phyloP scores from a whole-genome alignment of 441 rosid genomes.

The Adansonia gregorii region DNA sequence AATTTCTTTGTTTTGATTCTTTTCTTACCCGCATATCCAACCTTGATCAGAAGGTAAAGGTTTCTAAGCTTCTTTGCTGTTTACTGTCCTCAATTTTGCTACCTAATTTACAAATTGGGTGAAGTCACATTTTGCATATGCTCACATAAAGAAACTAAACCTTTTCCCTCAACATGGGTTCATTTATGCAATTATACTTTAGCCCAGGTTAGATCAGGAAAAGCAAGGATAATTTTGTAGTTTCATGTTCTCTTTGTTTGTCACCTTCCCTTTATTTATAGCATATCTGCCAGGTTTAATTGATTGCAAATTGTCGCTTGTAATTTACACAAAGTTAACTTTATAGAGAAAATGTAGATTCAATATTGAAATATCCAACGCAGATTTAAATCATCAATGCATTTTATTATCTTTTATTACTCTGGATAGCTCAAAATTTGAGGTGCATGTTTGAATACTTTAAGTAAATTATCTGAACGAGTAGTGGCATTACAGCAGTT shows the following conservation, averaged over 20 bases:
- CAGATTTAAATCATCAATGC: neutral
- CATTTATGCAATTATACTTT: neutral
- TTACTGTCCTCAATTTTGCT: neutral
- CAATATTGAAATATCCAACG: neutral
- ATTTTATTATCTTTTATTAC: neutral
- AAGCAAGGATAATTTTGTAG: neutral
- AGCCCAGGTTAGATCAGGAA: neutral
- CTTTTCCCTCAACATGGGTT: neutral
- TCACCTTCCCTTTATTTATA: neutral
- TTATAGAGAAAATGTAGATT: neutral
- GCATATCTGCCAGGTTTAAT: neutral
- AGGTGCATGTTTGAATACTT: neutral
- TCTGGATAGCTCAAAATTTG: neutral
- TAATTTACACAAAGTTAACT: neutral
- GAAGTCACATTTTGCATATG: neutral
- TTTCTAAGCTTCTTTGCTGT: neutral
- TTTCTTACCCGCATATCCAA: neutral
- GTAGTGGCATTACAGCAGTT: neutral
- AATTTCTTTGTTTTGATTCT: neutral
- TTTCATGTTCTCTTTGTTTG: neutral
- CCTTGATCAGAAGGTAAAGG: neutral
- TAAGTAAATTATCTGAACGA: constrained; percentile 2
- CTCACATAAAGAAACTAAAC: neutral
- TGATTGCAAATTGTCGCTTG: neutral
- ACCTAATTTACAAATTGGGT: constrained; percentile 26